Base-by-base conservation (phyloP, 495 filamentous ascomycete species). In the Tuber brumale region DNA sequence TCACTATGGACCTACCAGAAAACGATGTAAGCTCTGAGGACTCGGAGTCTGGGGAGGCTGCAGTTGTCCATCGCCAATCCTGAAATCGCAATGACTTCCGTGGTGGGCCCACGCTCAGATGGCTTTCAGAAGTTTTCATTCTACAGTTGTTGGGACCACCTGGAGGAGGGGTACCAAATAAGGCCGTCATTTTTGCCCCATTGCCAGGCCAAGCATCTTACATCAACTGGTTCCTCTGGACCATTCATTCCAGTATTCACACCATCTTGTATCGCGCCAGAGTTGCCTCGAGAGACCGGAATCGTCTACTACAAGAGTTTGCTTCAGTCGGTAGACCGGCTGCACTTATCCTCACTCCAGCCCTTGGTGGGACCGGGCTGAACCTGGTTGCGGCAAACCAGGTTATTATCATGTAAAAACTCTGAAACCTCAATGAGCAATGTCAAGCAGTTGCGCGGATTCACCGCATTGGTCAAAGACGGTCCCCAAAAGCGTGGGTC, bases 191-290 rank as follows among this genome's bases (percentile, higher is more conserved):
- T 5, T 74, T 74, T n/a, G 72, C 72, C 19, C 72, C 72, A 3
- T 69, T 69, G 35, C 51, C 37, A 74, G 51, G 31, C 3, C 48
- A 74, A 74, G 69, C 72, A 61, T 74, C 61, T 19, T 31, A 66
- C 12, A 35, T 69, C 42, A 69, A 74, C 27, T 74, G 72, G 72
- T 48, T 48, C 45, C 45, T 48, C 45, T 0, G 4, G 45, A 48
- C 45, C 45, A 21, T 48, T 21, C 45, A 48, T 21, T 18, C 45
- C 5, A 21, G 45, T 21, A 48, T 48, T 48, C 45, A 48, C 19
- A 18, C 18, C 6, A 19, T 48, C 45, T 21, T 48, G 19, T 8
- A 48, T 48, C 6, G 8, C 6, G 0, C 46, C 23, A 7, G 19
- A 0, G 19, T 48, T 48, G 19, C 19, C 0, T 48, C 46, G 5